These are phyloP conservation scores for Daedaleopsis nitida DNA, from an alignment of 768 basidiomycete species.

Conservation along the genomic window DNA sequence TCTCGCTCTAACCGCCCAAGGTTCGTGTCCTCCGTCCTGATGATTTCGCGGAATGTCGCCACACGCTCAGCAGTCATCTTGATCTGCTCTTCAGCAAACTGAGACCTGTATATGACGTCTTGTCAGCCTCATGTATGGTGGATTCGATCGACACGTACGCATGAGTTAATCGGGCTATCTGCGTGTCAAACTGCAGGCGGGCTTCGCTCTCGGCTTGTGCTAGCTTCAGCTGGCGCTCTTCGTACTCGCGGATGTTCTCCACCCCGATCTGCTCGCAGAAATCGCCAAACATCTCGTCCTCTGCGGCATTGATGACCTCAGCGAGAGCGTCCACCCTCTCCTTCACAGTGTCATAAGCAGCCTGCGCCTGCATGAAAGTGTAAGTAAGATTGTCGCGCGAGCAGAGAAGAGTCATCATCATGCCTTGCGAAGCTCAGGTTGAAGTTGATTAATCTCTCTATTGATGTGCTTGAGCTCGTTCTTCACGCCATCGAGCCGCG, in stretches of 20 bases:
- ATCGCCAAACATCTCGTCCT: conserved; percentile 71
- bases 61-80: conserved; percentile 65
- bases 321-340: conserved; percentile 57
- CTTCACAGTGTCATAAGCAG: conserved; percentile 52
- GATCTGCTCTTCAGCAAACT: conserved; percentile 82
- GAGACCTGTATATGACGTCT: conserved; percentile 49
- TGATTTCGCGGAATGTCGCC: conserved; percentile 50
- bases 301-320: conserved; percentile 68
- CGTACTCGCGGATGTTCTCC: conserved; percentile 86
- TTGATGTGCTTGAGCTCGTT: conserved; percentile 85
- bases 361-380: conserved; percentile 47
- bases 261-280: conserved; percentile 86
- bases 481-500: conserved; percentile 74
- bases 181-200: conserved; percentile 78
- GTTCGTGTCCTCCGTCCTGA: conserved; percentile 53
- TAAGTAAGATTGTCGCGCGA: background rate
- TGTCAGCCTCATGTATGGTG: background rate
- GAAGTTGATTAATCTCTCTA: conserved; percentile 62
- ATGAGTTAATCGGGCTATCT: conserved; percentile 83
- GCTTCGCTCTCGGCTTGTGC: conserved; percentile 89
- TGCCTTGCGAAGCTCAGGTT: conserved; percentile 76
- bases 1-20: conserved; percentile 56
- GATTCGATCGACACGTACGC: conserved; percentile 54
- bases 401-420: background rate
- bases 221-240: conserved; percentile 85